Evolutionary conservation across 306 rosid genomes (phyloP), one percentile per base, ranked within the genome.

Genomic region (Quercus glauca): DNA sequence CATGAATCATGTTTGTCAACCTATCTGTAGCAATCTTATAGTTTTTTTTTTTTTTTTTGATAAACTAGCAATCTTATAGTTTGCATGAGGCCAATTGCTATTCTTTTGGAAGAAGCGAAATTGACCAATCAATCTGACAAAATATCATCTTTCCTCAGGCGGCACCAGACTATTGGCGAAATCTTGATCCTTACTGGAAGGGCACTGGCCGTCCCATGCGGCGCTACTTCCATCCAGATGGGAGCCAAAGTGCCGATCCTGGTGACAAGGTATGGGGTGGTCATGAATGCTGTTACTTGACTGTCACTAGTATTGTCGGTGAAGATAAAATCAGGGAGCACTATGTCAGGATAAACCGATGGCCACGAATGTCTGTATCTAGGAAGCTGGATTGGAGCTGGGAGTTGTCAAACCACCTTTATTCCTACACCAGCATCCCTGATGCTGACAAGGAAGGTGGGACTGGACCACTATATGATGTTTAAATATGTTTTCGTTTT

Each of bases 331-430:
- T 85, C 55, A 85, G 91, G 77, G 83, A 85, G 53, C 91, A 88
- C 78, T 88, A 88, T 28, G 91, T 88, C 14, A 78, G 91, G 76
- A 88, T 88, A 78, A 88, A 88, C 82, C 75, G 85, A 78, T 81
- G 89, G 91, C 88, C 89, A 0, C 19, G 65, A 56, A 73, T 88
- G 88, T 72, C 55, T 0, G 91, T 88, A 28, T 79, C 75, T 3
- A 68, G 89, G 74, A 85, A 79, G 17, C 76, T 58, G 28, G 89
- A 88, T 29, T 85, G 91, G 89, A 85, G 91, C 84, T 88, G 91
- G 89, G 72, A 70, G 59, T 69, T 88, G 89, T 85, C 86, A 68
- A 88, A 81, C 75, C 78, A 81, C 58, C 78, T 88, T 53, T 60
- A 51, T 64, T 83, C 79, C 67, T 88, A 85, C 79, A 68, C 86